Evolutionary conservation across 1,284 basidiomycete genomes (phyloP).

Genomic region (Cutaneotrichosporon cavernicola): DNA sequence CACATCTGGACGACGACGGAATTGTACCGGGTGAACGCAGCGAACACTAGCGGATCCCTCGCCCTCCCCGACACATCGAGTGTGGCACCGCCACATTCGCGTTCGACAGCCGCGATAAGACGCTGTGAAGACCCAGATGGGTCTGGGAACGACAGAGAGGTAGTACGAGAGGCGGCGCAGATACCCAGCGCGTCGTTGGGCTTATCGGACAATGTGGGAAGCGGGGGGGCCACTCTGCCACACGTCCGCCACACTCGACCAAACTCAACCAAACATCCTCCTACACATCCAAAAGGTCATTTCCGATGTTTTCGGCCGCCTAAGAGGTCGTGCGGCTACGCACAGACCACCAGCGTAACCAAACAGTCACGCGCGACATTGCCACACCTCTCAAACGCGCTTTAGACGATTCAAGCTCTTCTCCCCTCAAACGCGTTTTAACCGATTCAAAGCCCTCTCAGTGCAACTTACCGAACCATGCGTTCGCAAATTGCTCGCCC

Average conservation of each 20-base stretch:
- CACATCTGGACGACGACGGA: too few species aligned
- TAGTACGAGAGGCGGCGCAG: neutral
- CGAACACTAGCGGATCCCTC: too few species aligned
- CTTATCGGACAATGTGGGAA: too few species aligned
- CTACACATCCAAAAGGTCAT: too few species aligned
- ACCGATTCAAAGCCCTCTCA: neutral
- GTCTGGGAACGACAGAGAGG: neutral
- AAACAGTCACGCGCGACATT: neutral
- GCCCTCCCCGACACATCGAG: too few species aligned
- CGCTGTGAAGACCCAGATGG: neutral
- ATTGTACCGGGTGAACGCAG: too few species aligned
- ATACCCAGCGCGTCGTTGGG: too few species aligned
- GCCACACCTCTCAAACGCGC: neutral
- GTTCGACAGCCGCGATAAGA: neutral
- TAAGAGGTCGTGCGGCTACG: neutral
- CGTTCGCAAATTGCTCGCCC: constrained; percentile 99
- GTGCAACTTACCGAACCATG: constrained; percentile 55
- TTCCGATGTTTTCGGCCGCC: too few species aligned
- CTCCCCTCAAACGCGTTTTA: neutral
- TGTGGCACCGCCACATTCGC: neutral
- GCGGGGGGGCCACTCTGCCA: too few species aligned
- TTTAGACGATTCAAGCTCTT: neutral
- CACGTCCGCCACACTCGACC: too few species aligned
- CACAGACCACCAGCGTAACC: neutral
- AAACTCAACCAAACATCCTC: too few species aligned